phyloP scores from a whole-genome alignment of 441 rosid species.

The Flueggea neowawraea region DNA sequence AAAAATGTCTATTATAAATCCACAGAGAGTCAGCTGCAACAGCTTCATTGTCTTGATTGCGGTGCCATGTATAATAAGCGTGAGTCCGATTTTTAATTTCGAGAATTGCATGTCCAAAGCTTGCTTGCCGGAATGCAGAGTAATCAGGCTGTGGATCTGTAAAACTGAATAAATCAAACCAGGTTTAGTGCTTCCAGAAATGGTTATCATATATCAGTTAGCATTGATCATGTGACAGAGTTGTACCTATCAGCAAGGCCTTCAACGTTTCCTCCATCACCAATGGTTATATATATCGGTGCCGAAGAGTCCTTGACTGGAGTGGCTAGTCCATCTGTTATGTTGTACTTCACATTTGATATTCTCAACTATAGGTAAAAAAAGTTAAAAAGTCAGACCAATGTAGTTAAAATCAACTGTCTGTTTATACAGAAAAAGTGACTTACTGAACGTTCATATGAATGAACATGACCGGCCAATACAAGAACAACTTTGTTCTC shows the following conservation, averaged over 20 bases:
- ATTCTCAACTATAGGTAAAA: conserved; percentile 20
- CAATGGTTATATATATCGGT: conserved; percentile 44
- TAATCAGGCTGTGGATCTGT: conserved; percentile 34
- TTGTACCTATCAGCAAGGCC: conserved; percentile 28
- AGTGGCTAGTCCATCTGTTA: conserved; percentile 26
- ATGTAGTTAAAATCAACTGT: neutral
- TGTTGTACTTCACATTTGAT: conserved; percentile 41
- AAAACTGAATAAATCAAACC: conserved; percentile 18
- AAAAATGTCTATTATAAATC: conserved; percentile 35
- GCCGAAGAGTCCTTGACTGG: conserved; percentile 41
- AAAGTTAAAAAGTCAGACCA: neutral
- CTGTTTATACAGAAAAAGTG: neutral
- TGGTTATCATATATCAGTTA: neutral
- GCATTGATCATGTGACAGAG: neutral
- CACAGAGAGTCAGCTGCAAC: conserved; percentile 35
- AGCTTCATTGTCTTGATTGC: conserved; percentile 33
- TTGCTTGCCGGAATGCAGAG: conserved; percentile 44
- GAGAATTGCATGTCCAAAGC: conserved; percentile 50
- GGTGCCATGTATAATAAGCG: conserved; percentile 40
- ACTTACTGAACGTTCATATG: conserved; percentile 66
- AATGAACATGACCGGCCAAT: conserved; percentile 71
- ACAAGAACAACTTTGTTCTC: conserved; percentile 68
- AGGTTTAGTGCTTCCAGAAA: neutral
- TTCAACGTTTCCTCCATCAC: conserved; percentile 59
- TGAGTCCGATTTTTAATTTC: conserved; percentile 49